Evolutionary conservation across 768 basidiomycete genomes (phyloP).

Genomic region (Tricholomella constricta): DNA sequence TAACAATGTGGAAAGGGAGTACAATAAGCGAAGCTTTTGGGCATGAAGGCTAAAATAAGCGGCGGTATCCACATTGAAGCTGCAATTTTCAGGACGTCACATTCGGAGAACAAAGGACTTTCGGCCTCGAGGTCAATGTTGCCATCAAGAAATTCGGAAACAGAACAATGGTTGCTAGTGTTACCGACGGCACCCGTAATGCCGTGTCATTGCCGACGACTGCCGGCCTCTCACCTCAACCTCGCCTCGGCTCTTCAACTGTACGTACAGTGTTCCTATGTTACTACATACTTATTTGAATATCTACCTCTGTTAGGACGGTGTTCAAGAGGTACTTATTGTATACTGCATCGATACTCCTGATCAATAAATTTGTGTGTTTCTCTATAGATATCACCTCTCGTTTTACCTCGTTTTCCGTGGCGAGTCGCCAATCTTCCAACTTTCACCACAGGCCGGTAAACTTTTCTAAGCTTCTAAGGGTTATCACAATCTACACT

Average conservation of each 20-base stretch:
- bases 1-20: background rate
- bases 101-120: slow-evolving; percentile 11
- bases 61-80: background rate
- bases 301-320: no score
- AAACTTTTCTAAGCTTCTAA: no score
- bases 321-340: no score
- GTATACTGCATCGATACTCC: no score
- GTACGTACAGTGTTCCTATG: no score
- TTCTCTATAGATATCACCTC: no score
- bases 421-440: no score
- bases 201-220: background rate
- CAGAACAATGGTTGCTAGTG: slow-evolving; percentile 17
- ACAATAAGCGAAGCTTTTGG: slow-evolving; percentile 10
- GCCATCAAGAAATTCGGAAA: slow-evolving; percentile 10
- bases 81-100: background rate
- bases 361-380: no score
- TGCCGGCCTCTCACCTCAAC: background rate
- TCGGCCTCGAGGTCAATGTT: slow-evolving; percentile 2
- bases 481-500: no score
- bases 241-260: background rate
- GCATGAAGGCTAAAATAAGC: background rate
- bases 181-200: background rate
- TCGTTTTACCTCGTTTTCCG: no score
- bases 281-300: no score
- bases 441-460: no score